Base-by-base conservation (phyloP, 768 basidiomycete species). In the Inosperma sp. region DNA sequence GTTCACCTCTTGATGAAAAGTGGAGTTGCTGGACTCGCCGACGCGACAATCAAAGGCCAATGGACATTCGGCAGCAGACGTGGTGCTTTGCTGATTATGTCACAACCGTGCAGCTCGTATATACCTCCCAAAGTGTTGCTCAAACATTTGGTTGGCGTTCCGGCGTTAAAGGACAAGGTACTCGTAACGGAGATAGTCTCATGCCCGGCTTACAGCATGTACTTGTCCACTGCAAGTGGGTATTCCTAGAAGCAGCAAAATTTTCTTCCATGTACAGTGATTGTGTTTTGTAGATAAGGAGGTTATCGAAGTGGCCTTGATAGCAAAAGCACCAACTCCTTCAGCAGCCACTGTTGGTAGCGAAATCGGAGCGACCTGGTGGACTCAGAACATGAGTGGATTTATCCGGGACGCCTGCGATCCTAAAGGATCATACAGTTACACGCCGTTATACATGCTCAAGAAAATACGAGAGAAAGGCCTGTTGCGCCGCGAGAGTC, bases 21-120 rank as follows among this genome's bases (percentile, higher is more conserved):
- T 12, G 44, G 34, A 49, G 61, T 59, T 17, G 4, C 64, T 2
- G 67, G 65, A 3, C 14, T 72, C 31, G 66, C 58, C 0, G 59
- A 51, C 7, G 68, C 67, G 0, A 60, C 68, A 16, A 22, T 72
- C 53, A 66, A 65, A 34, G 69, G 63, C 3, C 58, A 61, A 22
- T 72, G 69, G 69, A 59, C 66, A 30, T 72, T 70, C 49, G 60
- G 62, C 6, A 46, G 16, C 14, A 62, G 56, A 39, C 67, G 64
- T 2, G 68, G 63, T 3, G 70, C 70, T n/a, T 49, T 72, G 25
- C 52, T 72, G 7, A 54, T 69, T 55, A 72, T 72, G 68, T 54
- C 55, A 35, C 49, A 26, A 12, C 69, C 70, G 5, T 64, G 60
- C 9, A 61, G 49, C 26, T 50, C 49, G 3, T 56, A 56, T 19